Evolutionary conservation across 495 filamentous ascomycete genomes (phyloP).

Genomic region (Aspergillus haitiensis): DNA sequence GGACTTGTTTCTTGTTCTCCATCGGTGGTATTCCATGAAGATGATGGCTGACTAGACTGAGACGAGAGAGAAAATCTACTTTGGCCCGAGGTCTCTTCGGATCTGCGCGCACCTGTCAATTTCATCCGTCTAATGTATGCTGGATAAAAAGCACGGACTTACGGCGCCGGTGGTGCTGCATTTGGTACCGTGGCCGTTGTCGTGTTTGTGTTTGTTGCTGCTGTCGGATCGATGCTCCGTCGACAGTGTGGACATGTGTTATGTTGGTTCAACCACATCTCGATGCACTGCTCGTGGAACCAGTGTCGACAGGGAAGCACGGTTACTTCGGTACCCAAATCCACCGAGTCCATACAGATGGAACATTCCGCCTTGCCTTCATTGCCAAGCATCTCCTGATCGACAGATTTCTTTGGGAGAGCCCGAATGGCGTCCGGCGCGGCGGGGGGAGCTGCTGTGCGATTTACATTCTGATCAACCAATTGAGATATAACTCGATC

Average conservation of each 20-base stretch:
- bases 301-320: constrained; percentile 86
- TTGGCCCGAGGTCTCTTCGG: constrained; percentile 23
- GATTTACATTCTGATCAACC: constrained; percentile 74
- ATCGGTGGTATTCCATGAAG: constrained; percentile 10
- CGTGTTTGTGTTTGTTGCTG: constrained; percentile 4
- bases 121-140: background rate
- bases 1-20: constrained; percentile 11
- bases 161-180: constrained; percentile 18
- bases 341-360: constrained; percentile 89
- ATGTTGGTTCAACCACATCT: constrained; percentile 79
- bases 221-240: constrained; percentile 59
- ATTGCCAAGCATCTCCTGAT: constrained; percentile 61
- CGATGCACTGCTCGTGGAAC: constrained; percentile 81
- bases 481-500: constrained; percentile 85
- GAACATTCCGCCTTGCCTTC: constrained; percentile 77
- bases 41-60: constrained; percentile 3
- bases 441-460: constrained; percentile 82
- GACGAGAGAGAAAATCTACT: background rate
- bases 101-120: constrained; percentile 10
- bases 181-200: background rate
- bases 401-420: constrained; percentile 68
- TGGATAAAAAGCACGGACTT: constrained; percentile 20
- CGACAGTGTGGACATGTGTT: constrained; percentile 91
- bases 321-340: constrained; percentile 70
- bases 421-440: constrained; percentile 67